These are phyloP conservation scores for Xylaria sp. DNA, from an alignment of 2,329 filamentous ascomycete species.

Conservation along the genomic window DNA sequence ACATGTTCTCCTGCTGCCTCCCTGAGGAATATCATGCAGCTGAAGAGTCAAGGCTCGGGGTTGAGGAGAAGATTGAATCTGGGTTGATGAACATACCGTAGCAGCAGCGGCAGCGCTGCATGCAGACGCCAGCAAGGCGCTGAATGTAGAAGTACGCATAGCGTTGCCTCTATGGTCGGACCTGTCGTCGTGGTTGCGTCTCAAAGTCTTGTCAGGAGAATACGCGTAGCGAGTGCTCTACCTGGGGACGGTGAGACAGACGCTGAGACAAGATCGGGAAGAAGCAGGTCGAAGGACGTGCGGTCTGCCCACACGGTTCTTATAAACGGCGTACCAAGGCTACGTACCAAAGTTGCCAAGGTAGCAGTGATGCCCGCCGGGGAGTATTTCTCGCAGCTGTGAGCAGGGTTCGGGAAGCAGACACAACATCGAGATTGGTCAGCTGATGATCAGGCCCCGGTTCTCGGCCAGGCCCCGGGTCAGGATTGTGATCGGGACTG, in stretches of 20 bases:
- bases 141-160: slow-evolving; percentile 34
- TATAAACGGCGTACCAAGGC: slow-evolving; percentile 21
- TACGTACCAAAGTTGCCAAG: slow-evolving; percentile 5
- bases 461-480: slow-evolving; percentile 24
- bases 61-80: not conserved
- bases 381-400: slow-evolving; percentile 24
- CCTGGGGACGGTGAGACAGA: slow-evolving; percentile 20
- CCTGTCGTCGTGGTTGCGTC: slow-evolving; percentile 14
- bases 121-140: slow-evolving; percentile 33
- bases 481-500: not conserved
- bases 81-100: slow-evolving; percentile 32
- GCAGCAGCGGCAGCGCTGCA: slow-evolving; percentile 34
- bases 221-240: slow-evolving; percentile 2
- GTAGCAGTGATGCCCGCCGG: not conserved
- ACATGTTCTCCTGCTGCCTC: not conserved
- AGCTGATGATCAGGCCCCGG: slow-evolving; percentile 22
- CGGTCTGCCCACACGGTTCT: slow-evolving; percentile 7
- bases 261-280: slow-evolving; percentile 16
- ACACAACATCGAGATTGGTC: slow-evolving; percentile 29
- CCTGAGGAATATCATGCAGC: not conserved
- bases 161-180: slow-evolving; percentile 13
- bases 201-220: slow-evolving; percentile 8
- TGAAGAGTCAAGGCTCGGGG: not conserved
- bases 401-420: slow-evolving; percentile 26
- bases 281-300: slow-evolving; percentile 5